These are phyloP conservation scores for Hordeum vulgare DNA, from an alignment of 176 grass and related monocot genomes.

Conservation along the genomic window DNA sequence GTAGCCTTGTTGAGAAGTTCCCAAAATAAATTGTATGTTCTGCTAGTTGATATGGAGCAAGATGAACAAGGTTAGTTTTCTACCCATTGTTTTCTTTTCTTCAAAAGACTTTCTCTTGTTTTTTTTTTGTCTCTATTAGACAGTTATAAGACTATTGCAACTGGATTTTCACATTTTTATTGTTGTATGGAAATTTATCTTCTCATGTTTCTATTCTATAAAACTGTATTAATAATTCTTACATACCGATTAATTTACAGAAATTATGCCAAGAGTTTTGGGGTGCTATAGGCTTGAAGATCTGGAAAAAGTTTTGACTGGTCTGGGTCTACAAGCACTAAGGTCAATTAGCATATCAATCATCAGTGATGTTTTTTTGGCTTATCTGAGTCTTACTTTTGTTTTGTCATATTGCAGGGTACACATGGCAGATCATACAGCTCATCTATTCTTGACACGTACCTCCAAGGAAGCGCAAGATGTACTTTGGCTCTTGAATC, in stretches of 20 bases:
- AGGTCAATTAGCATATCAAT: conserved; percentile 44
- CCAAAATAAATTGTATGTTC: conserved; percentile 67
- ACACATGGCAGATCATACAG: conserved; percentile 53
- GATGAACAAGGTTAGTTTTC: conserved; percentile 55
- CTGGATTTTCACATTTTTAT: not conserved
- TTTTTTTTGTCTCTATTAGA: not conserved
- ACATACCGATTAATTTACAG: conserved; percentile 46
- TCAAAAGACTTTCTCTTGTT: not conserved
- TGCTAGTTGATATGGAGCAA: conserved; percentile 42
- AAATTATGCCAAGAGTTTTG: conserved; percentile 46
- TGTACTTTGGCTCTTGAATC: conserved; percentile 61
- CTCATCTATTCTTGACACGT: conserved; percentile 71
- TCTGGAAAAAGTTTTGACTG: conserved; percentile 56
- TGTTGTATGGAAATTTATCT: conserved; percentile 5
- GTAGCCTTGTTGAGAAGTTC: conserved; percentile 73
- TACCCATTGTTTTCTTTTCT: not conserved
- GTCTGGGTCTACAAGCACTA: conserved; percentile 77
- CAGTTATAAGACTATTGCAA: not conserved
- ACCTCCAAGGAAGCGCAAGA: conserved; percentile 55
- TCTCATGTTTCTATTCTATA: not conserved
- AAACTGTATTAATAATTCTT: conserved; percentile 11
- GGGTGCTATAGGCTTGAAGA: conserved; percentile 64
- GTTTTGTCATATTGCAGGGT: conserved; percentile 44
- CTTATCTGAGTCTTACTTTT: conserved; percentile 25
- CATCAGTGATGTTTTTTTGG: not conserved